phyloP scores from a whole-genome alignment of 495 filamentous ascomycete genomes.

The Hypoxylon fuscum region DNA sequence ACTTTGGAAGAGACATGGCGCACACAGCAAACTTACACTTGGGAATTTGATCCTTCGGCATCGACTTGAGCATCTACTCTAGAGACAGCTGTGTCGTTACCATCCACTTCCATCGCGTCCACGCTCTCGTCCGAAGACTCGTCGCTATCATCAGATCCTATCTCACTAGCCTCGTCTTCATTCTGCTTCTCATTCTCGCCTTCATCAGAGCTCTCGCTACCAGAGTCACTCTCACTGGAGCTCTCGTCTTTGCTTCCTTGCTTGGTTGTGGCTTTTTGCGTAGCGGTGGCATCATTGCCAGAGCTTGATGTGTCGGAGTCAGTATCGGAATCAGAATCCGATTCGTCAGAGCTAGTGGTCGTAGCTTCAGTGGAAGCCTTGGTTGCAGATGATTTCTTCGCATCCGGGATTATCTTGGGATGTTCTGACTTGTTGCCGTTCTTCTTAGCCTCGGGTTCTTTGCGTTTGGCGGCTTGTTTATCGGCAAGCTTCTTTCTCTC shows the following conservation, averaged over 20 bases:
- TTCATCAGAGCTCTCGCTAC: conserved; percentile 38
- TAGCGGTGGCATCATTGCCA: conserved; percentile 7
- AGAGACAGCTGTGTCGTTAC: conserved; percentile 31
- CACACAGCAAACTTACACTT: conserved; percentile 25
- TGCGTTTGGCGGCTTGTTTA: conserved; percentile 36
- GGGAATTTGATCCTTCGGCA: conserved; percentile 10
- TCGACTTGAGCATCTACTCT: conserved; percentile 38
- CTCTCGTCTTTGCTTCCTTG: conserved; percentile 21
- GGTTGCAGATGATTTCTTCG: conserved; percentile 2
- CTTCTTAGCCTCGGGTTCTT: conserved; percentile 31
- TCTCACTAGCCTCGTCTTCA: conserved; percentile 40
- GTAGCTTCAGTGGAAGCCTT: conserved; percentile 25
- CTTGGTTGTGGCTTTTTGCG: conserved; percentile 10
- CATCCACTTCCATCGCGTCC: conserved; percentile 40
- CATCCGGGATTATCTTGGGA: conserved; percentile 11
- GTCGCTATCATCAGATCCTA: conserved; percentile 17
- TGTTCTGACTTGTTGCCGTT: conserved; percentile 18
- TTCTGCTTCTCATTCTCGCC: conserved; percentile 23
- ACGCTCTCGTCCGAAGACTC: conserved; percentile 15
- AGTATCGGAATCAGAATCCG: conserved; percentile 44
- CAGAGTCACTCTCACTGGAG: not conserved
- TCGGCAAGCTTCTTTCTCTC: conserved; percentile 39
- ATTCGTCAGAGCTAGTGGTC: conserved; percentile 18
- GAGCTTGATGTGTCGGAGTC: conserved; percentile 31
- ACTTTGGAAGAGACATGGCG: not conserved